Base-by-base conservation (phyloP, 306 rosid species). In the Spatholobus suberectus region DNA sequence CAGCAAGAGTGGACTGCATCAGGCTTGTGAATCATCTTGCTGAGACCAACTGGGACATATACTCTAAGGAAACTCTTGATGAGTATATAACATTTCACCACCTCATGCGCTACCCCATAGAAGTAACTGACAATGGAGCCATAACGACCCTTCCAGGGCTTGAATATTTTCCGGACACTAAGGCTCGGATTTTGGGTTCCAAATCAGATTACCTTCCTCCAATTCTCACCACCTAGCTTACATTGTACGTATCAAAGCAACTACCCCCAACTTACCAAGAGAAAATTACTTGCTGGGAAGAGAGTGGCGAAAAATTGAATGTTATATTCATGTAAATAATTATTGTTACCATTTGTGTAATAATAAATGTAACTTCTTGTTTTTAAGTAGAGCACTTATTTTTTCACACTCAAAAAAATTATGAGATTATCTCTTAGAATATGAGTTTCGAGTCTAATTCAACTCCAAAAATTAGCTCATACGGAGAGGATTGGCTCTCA, bases 111-210 rank as follows among this genome's bases (percentile, higher is more conserved):
- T 87, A 81, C 57, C 90, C 90, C 14, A 27, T 87, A 47, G 18
- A 68, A 37, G 81, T 87, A 41, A 35, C 61, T 9, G 0, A 78
- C 11, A n/a, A 62, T 67, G 90, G 88, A 69, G 1, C 57, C 6
- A 57, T 84, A 77, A 68, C 79, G 14, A 75, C 38, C 12, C 76
- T 84, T 17, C 23, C 66, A 18, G 74, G 73, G 8, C 52, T 81
- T 70, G 62, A 78, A 74, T 61, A 12, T 82, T 87, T 87, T 74
- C 90, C 90, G 77, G 90, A 87, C 74, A 84, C 90, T 32, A 78
- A 81, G 52, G 90, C 90, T 73, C 17, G 37, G 63, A 69, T 87
- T 81, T 63, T 84, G 0, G 88, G 88, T 46, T 2, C 79, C 55
- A 84, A 51, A 43, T 59, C 86, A 57, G 82, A 78, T 5, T 81